phyloP scores from a whole-genome alignment of 805 yeast genomes.

The Teunomyces atbi region DNA sequence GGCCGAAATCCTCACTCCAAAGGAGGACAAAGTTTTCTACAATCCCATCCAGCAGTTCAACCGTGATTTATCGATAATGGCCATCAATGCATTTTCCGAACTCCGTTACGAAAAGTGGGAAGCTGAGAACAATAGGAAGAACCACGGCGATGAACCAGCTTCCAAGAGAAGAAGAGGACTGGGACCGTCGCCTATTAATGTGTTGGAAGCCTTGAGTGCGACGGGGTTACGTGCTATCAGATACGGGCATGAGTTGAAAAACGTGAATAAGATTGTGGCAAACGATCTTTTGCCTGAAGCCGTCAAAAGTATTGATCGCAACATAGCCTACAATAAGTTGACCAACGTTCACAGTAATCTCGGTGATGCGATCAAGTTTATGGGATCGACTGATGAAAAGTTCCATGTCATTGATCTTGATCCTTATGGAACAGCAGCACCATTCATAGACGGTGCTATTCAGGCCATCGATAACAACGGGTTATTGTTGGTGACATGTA shows the following conservation, averaged over 20 bases:
- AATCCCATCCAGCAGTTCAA: conserved; percentile 97
- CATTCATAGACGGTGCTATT: conserved; percentile 89
- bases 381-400: conserved; percentile 51
- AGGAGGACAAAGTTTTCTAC: conserved; percentile 82
- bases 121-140: conserved; percentile 17
- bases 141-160: conserved; percentile 6
- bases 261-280: conserved; percentile 72
- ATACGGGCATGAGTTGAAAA: conserved; percentile 87
- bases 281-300: conserved; percentile 88
- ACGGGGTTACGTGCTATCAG: conserved; percentile 93
- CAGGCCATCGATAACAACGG: conserved; percentile 86
- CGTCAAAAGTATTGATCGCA: conserved; percentile 72
- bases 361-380: conserved; percentile 88
- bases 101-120: conserved; percentile 44
- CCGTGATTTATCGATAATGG: conserved; percentile 82
- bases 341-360: conserved; percentile 61
- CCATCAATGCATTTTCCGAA: conserved; percentile 83
- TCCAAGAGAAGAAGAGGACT: conserved; percentile 14
- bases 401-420: conserved; percentile 92
- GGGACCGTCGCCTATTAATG: conserved; percentile 40
- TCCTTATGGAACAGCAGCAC: conserved; percentile 97
- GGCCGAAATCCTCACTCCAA: conserved; percentile 80
- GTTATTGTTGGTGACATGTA: conserved; percentile 84
- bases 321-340: conserved; percentile 66
- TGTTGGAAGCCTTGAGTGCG: conserved; percentile 90